Evolutionary conservation across 2,329 filamentous ascomycete genomes (phyloP), one percentile per base, ranked within the genome.

Genomic region (Aurifilum marmelostoma): DNA sequence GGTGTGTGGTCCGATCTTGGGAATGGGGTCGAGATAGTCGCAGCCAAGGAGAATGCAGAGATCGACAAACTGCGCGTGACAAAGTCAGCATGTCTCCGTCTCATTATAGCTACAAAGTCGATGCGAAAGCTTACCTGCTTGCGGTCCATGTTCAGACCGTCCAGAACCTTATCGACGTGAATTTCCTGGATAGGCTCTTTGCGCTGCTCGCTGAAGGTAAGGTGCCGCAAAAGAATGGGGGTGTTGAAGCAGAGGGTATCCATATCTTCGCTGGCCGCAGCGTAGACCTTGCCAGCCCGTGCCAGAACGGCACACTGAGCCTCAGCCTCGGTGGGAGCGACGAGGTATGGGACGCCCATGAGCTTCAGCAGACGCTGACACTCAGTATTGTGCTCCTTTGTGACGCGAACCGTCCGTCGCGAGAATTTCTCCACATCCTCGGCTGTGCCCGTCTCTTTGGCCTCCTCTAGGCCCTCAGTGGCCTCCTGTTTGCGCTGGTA

Each of bases 341-440:
- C 88, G 72, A 99, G 95, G 79, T 91, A 98, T 0, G 96, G 96
- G 47, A 99, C 90, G 16, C 96, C 96, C 96, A 99, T 99, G 68
- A 98, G 84, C 82, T 93, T 95, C 71, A 99, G 84, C 74, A 99
- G 83, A 69, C 89, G 88, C 83, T 97, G 95, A 80, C 96, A 98
- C 79, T 99, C 96, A 56, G 89, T 90, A 77, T 99, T 99, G 81
- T 99, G 96, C 82, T 99, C 95, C 72, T 91, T 88, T n/a, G 96
- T 98, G 66, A 98, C 96, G 68, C 93, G 88, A 62, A 99, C 96
- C 1, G 95, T 98, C 66, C 96, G 86, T 69, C 96, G 86, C 66
- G 94, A 97, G 82, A 98, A 99, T 81, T 97, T 98, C 82, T 99
- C 96, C 4, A 99, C 89, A n/a, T 99, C 96, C 79, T 99, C 87